Percentiles rank a stretch among this genome's conserved stretches.
Evolutionary conservation across 2,329 filamentous ascomycete species (phyloP).

Genomic region (Fusarium napiforme): DNA sequence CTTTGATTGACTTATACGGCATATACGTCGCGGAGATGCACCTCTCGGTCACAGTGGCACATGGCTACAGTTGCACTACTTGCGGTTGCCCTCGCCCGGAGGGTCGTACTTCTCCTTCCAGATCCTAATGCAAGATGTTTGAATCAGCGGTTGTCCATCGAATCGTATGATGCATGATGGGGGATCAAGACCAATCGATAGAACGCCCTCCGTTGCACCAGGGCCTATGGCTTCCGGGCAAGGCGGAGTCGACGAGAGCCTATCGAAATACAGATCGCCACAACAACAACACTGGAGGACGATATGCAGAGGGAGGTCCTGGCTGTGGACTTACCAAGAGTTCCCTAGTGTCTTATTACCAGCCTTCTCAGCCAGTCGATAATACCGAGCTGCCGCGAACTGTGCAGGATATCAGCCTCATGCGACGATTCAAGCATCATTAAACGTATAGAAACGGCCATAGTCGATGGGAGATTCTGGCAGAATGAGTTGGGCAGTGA

Average conservation of each 20-base stretch:
- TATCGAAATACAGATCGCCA: conserved; percentile 32
- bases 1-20: conserved; percentile 13
- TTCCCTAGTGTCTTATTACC: conserved; percentile 93
- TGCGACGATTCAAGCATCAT: conserved; percentile 47
- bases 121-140: conserved; percentile 70
- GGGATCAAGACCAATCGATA: conserved; percentile 12
- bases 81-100: conserved; percentile 56
- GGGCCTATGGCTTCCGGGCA: conserved; percentile 16
- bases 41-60: conserved; percentile 22
- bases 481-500: conserved; percentile 1
- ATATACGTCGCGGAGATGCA: conserved; percentile 14
- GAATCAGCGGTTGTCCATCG: conserved; percentile 29
- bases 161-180: conserved; percentile 14
- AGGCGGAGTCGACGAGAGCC: conserved; percentile 18
- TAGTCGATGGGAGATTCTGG: neutral
- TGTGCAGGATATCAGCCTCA: conserved; percentile 64
- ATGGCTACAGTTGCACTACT: conserved; percentile 39
- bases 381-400: conserved; percentile 88
- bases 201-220: conserved; percentile 15
- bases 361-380: conserved; percentile 88
- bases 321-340: conserved; percentile 78
- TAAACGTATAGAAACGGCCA: conserved; percentile 6
- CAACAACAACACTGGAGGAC: conserved; percentile 17
- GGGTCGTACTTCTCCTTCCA: conserved; percentile 96
- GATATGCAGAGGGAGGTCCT: conserved; percentile 17